Evolutionary conservation across 169 alveolate species (phyloP).

Genomic region (Plasmodium falciparum): DNA sequence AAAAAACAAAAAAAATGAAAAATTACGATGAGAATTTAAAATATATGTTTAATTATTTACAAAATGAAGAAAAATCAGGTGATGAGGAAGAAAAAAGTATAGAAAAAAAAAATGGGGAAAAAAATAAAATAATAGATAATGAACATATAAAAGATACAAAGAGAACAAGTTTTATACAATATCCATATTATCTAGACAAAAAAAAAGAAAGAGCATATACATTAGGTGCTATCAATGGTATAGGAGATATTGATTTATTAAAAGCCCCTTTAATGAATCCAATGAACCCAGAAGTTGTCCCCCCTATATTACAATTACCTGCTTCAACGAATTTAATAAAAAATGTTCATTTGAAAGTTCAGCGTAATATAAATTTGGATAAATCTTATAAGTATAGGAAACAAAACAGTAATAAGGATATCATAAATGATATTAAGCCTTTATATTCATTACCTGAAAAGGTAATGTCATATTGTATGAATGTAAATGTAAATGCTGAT

Average conservation of each 20-base stretch:
- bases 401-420: slow-evolving; percentile 61
- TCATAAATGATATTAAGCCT: slow-evolving; percentile 60
- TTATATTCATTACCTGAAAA: slow-evolving; percentile 65
- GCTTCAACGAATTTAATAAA: slow-evolving; percentile 67
- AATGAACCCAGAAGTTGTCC: slow-evolving; percentile 31
- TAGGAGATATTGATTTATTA: slow-evolving; percentile 47
- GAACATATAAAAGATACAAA: slow-evolving; percentile 25
- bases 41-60: no score
- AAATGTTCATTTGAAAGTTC: slow-evolving; percentile 61
- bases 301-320: slow-evolving; percentile 67
- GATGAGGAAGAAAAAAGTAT: slow-evolving; percentile 14
- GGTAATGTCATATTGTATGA: slow-evolving; percentile 45
- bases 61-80: not conserved
- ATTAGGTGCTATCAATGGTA: slow-evolving; percentile 67
- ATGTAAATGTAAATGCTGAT: not conserved
- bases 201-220: slow-evolving; percentile 68
- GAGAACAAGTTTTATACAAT: slow-evolving; percentile 2
- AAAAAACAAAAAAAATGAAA: no score
- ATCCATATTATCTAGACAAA: slow-evolving; percentile 20
- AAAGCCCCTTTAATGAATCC: slow-evolving; percentile 73
- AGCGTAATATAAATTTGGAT: slow-evolving; percentile 57
- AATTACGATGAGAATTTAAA: no score
- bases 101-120: slow-evolving; percentile 31
- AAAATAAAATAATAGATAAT: slow-evolving; percentile 13
- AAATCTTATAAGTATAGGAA: slow-evolving; percentile 51